A percentile compares a stretch with the other conserved stretches of the same genome.
Evolutionary conservation across 441 rosid genomes (phyloP).

Genomic region (Breynia disticha): DNA sequence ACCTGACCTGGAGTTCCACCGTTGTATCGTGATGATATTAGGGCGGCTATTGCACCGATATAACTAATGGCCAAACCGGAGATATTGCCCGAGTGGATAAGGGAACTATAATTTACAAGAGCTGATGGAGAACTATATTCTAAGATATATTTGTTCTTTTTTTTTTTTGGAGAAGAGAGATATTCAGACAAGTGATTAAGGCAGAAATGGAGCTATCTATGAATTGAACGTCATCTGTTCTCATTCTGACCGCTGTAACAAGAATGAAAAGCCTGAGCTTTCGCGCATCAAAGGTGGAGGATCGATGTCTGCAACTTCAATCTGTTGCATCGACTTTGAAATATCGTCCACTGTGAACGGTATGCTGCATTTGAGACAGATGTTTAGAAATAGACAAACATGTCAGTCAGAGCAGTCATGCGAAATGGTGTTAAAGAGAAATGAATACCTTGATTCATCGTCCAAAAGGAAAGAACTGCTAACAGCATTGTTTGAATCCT

Average conservation of each 20-base stretch:
- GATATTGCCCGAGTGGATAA: too few species aligned
- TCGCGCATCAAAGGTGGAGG: constrained; percentile 65
- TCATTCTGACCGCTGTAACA: constrained; percentile 55
- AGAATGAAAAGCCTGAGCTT: constrained; percentile 65
- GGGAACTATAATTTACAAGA: too few species aligned
- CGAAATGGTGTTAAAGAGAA: background rate
- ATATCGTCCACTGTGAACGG: too few species aligned
- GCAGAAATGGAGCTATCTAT: background rate
- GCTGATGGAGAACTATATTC: too few species aligned
- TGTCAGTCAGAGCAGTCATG: background rate
- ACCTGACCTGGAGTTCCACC: too few species aligned
- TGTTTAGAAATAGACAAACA: background rate
- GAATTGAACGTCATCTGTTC: background rate
- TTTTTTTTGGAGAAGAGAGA: too few species aligned
- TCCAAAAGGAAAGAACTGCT: constrained; percentile 79
- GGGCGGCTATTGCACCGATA: too few species aligned
- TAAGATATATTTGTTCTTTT: too few species aligned
- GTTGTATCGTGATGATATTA: too few species aligned
- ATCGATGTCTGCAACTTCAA: constrained; percentile 64
- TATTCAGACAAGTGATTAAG: too few species aligned
- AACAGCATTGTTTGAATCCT: constrained; percentile 67
- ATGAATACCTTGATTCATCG: constrained; percentile 65
- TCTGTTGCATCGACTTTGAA: constrained; percentile 70
- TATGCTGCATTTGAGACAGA: constrained; percentile 39
- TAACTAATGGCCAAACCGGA: too few species aligned